Evolutionary conservation across 1,284 basidiomycete species (phyloP).

Genomic region (Xanthoconium separans): DNA sequence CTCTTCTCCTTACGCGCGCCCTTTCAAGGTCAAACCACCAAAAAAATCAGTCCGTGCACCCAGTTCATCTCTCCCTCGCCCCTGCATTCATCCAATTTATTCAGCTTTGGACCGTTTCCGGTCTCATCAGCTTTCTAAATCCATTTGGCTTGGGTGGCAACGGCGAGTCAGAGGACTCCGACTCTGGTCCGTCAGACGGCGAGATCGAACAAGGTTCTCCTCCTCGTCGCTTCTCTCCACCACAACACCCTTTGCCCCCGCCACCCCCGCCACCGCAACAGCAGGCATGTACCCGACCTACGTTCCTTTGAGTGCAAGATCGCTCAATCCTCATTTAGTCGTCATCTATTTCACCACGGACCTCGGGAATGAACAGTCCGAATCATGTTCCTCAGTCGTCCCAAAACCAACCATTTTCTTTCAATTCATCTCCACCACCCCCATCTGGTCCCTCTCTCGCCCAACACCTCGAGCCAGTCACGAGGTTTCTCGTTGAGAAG

Average conservation of each 20-base stretch:
- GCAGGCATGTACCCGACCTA: slow-evolving; percentile 29
- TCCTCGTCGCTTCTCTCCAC: slow-evolving; percentile 24
- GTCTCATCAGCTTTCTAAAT: slow-evolving; percentile 47
- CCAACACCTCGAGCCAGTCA: slow-evolving; percentile 46
- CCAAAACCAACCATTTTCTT: slow-evolving; percentile 20
- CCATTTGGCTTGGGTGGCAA: slow-evolving; percentile 42
- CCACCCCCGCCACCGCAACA: slow-evolving; percentile 18
- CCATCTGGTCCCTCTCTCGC: slow-evolving; percentile 30
- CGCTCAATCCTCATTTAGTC: slow-evolving; percentile 29
- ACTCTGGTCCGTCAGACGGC: slow-evolving; percentile 23
- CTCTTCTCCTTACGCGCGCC: slow-evolving; percentile 37
- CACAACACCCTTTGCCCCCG: slow-evolving; percentile 16
- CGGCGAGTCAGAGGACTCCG: slow-evolving; percentile 22
- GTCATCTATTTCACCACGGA: slow-evolving; percentile 17
- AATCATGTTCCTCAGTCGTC: slow-evolving; percentile 17
- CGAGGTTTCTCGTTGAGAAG: slow-evolving; percentile 43
- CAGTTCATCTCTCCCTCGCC: background rate
- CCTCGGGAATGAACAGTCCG: slow-evolving; percentile 16
- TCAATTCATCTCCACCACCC: slow-evolving; percentile 11
- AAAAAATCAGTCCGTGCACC: slow-evolving; percentile 46
- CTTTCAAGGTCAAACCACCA: slow-evolving; percentile 12
- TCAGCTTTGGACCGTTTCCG: slow-evolving; percentile 53
- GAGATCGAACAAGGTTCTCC: slow-evolving; percentile 28
- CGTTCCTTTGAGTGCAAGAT: slow-evolving; percentile 23
- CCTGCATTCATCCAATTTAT: background rate